These are phyloP conservation scores for Fusarium duplospermum DNA, from an alignment of 2,329 filamentous ascomycete species.

Conservation along the genomic window DNA sequence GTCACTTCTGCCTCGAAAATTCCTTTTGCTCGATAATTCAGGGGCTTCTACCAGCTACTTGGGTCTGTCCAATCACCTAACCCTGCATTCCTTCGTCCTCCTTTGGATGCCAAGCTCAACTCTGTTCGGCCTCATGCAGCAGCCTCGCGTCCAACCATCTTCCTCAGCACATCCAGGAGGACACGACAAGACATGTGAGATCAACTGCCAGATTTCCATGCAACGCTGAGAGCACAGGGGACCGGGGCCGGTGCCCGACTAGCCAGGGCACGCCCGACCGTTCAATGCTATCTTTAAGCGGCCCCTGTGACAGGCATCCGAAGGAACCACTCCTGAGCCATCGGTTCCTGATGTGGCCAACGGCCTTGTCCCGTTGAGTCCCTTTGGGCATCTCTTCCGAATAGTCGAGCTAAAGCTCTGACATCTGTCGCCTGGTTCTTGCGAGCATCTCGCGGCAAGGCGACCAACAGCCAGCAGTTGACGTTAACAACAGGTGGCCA, in stretches of 20 bases:
- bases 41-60: neutral
- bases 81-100: neutral
- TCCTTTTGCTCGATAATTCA: neutral
- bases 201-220: conserved; percentile 42
- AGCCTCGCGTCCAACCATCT: conserved; percentile 20
- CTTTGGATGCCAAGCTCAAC: neutral
- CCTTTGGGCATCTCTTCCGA: conserved; percentile 36
- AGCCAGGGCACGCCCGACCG: conserved; percentile 23
- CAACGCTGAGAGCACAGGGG: conserved; percentile 32
- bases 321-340: conserved; percentile 21
- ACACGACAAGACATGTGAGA: conserved; percentile 27
- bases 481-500: conserved; percentile 4
- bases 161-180: conserved; percentile 14
- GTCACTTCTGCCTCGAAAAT: neutral
- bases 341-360: conserved; percentile 29
- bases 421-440: conserved; percentile 17
- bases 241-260: conserved; percentile 27
- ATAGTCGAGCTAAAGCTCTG: conserved; percentile 1
- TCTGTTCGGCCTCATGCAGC: conserved; percentile 3
- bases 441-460: conserved; percentile 28
- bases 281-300: conserved; percentile 24
- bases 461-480: conserved; percentile 7
- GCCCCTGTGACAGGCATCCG: conserved; percentile 5
- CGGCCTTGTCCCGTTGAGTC: conserved; percentile 15
- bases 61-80: neutral